Base-by-base conservation (phyloP, 805 yeast species). In the Cyberlindnera xylosilytica region DNA sequence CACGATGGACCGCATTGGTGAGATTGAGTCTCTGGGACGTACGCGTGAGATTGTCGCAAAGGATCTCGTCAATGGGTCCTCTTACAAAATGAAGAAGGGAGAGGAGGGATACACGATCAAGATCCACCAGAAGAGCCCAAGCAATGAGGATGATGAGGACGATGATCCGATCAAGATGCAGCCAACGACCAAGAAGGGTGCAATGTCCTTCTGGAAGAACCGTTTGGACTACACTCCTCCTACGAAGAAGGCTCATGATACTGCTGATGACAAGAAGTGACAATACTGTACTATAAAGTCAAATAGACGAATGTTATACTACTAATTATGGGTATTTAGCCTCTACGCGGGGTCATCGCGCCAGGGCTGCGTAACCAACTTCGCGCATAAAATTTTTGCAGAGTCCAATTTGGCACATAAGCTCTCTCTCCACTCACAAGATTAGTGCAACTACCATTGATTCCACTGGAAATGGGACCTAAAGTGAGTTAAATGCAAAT, bases 31-130 rank as follows among this genome's bases (percentile, higher is more conserved):
- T 1, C 66, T 87, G 42, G 83, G 82, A 8, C 74, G 95, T 60
- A 87, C 95, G 0, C 68, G 93, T 44, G 95, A 87, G 54, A 44
- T 87, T 4, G 79, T 83, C 0, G 70, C 81, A 34, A 87, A 87
- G 54, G 93, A 87, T 52, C 70, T 87, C 44, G 70, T 73, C 15
- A 56, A 63, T 4, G 85, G 84, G 0, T 70, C 77, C 6, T 56
- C 57, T 4, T 79, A 75, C 52, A 56, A 58, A 18, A 24, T 73
- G 44, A 31, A 52, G 48, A 28, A 49, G 49, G 37, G 15, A 5
- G 53, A 39, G 2, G 50, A 52, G 3, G 56, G 49, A 26, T 20
- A 19, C 23, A 13, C 26, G 9, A 41, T 46, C 13, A 52, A 49
- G 4, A 57, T 49, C 3, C 39, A 38, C 24, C 29, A 20, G 23